A percentile compares a stretch with the other conserved stretches of the same genome.
These are phyloP conservation scores for Hirschfeldia incana DNA, from an alignment of 345 rosid genomes.

Conservation along the genomic window DNA sequence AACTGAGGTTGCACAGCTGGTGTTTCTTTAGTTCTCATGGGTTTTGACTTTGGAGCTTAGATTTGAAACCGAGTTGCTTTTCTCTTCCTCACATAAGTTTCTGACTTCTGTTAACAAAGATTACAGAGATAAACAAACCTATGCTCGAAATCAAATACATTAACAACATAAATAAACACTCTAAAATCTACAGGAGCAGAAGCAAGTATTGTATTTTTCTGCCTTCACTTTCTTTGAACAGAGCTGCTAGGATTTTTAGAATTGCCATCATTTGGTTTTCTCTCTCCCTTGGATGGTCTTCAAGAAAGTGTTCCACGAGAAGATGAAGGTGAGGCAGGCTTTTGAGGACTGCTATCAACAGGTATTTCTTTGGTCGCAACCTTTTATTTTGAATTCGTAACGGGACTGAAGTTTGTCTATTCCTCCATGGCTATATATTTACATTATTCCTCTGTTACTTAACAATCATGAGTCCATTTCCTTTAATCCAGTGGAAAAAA, in stretches of 20 bases:
- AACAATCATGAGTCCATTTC: background rate
- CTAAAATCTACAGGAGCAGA: slow-evolving; percentile 1
- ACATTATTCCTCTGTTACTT: background rate
- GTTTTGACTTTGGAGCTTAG: too few species aligned
- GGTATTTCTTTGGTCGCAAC: slow-evolving; percentile 79
- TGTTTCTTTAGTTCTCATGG: too few species aligned
- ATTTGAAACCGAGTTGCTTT: too few species aligned
- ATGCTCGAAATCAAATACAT: background rate
- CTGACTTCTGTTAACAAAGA: too few species aligned
- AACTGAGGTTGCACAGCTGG: too few species aligned
- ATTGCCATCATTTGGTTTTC: slow-evolving; percentile 72
- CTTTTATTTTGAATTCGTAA: slow-evolving; percentile 62
- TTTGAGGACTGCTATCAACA: slow-evolving; percentile 64
- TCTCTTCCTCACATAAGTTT: too few species aligned
- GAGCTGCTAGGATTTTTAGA: slow-evolving; percentile 61
- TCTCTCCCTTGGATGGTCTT: slow-evolving; percentile 80
- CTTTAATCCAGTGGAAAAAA: background rate
- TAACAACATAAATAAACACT: background rate
- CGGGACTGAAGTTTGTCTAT: slow-evolving; percentile 51
- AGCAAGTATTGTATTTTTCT: slow-evolving; percentile 57
- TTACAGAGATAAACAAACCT: slow-evolving; percentile 21
- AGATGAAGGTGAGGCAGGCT: slow-evolving; percentile 61
- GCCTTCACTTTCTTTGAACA: slow-evolving; percentile 74
- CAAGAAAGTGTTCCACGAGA: slow-evolving; percentile 69
- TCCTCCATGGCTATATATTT: slow-evolving; percentile 53